Conservation (phyloP, 495 filamentous ascomycete genomes). For the Neurospora sp. region DNA sequence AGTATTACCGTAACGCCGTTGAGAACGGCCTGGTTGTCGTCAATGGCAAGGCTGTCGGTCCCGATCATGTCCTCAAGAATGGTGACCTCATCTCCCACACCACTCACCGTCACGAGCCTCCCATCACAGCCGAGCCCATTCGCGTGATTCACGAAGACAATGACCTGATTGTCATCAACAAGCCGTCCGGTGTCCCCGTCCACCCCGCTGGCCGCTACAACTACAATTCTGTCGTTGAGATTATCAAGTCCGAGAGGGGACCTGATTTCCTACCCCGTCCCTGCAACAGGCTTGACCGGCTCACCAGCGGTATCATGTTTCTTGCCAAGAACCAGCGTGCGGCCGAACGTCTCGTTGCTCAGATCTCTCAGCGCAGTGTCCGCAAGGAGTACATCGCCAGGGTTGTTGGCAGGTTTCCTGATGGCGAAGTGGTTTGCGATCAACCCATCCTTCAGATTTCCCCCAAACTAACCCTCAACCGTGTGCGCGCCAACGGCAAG, state of each 20-base stretch:
- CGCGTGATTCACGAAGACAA: conserved; percentile 82
- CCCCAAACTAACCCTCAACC: conserved; percentile 88
- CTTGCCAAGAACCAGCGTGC: conserved; percentile 74
- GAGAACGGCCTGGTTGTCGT: conserved; percentile 61
- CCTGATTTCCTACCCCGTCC: conserved; percentile 63
- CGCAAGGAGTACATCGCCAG: conserved; percentile 91
- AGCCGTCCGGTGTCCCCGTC: conserved; percentile 88
- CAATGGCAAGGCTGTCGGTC: conserved; percentile 53
- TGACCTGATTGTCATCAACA: conserved; percentile 89
- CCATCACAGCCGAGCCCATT: conserved; percentile 70
- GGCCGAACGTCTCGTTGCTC: conserved; percentile 60
- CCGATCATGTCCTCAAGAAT: conserved; percentile 35
- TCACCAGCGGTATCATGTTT: conserved; percentile 97
- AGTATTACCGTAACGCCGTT: conserved; percentile 85
- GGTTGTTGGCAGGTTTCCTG: conserved; percentile 84
- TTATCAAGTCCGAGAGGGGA: conserved; percentile 70
- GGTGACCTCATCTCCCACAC: conserved; percentile 84
- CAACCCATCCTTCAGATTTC: conserved; percentile 90
- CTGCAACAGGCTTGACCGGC: conserved; percentile 85
- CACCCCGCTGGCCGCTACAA: conserved; percentile 92
- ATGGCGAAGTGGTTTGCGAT: conserved; percentile 73
- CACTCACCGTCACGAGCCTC: conserved; percentile 90
- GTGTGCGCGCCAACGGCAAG: conserved; percentile 87
- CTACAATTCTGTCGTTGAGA: conserved; percentile 88
- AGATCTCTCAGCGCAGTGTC: conserved; percentile 66